These are phyloP conservation scores for Eimeria zaria DNA, from an alignment of 169 alveolate genomes.

Conservation along the genomic window DNA sequence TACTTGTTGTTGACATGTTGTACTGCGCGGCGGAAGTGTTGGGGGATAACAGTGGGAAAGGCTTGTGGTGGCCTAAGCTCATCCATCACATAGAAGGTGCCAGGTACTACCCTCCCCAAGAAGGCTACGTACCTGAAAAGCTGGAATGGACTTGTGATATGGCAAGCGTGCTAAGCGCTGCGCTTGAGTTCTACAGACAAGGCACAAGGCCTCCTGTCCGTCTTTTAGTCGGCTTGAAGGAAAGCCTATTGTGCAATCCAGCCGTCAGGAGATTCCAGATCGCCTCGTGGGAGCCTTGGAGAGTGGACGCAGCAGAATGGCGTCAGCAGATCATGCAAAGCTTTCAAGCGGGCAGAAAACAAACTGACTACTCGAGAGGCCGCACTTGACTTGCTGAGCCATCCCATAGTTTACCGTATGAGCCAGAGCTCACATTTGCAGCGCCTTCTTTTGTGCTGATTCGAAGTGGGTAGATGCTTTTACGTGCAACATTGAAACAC, in stretches of 20 bases:
- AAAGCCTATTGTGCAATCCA: not conserved
- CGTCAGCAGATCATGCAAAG: not conserved
- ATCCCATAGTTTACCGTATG: not conserved
- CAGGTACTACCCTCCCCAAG: not conserved
- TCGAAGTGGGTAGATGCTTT: not conserved
- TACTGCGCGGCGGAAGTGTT: slow-evolving; percentile 41
- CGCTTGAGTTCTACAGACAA: not conserved
- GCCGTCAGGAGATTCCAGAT: not conserved
- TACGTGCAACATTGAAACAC: not conserved
- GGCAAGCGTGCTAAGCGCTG: not conserved
- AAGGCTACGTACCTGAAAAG: not conserved
- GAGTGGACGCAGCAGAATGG: not conserved
- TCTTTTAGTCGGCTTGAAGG: not conserved
- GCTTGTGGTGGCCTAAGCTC: slow-evolving; percentile 8
- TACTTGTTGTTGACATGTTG: not conserved
- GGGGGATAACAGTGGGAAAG: not conserved
- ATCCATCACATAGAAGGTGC: not conserved
- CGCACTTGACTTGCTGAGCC: not conserved
- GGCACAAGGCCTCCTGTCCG: slow-evolving; percentile 7
- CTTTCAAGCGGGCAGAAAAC: not conserved
- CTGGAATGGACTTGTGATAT: not conserved
- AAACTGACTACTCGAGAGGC: not conserved
- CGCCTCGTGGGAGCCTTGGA: slow-evolving; percentile 16
- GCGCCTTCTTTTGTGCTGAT: not conserved
- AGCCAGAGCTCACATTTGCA: not conserved